Conservation (phyloP, 78 protist genomes). For the Pelomyxa schiedti region DNA sequence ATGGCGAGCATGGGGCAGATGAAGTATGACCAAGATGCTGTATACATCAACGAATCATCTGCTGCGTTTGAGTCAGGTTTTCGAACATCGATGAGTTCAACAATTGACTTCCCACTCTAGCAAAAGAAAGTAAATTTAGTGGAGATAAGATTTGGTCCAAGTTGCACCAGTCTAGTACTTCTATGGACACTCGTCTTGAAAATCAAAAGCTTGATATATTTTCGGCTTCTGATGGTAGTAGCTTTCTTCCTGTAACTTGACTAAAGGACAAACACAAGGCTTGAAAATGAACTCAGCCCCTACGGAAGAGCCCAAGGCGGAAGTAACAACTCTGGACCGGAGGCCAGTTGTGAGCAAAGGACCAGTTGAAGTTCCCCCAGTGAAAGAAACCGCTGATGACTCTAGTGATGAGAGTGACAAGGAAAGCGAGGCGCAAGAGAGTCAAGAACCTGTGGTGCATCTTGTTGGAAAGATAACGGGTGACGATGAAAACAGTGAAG, state of each 20-base stretch:
- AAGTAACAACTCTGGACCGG: too few species aligned
- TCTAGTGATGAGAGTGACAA: slow-evolving; percentile 11
- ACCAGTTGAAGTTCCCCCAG: not conserved
- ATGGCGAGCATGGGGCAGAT: slow-evolving; percentile 91
- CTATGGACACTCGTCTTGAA: not conserved
- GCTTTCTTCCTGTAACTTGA: not conserved
- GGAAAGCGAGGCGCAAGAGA: slow-evolving; percentile 20
- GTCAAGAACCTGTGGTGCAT: slow-evolving; percentile 13
- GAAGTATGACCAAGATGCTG: slow-evolving; percentile 90
- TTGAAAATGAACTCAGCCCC: too few species aligned
- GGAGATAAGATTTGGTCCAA: not conserved
- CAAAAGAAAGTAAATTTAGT: too few species aligned
- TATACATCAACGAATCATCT: slow-evolving; percentile 65
- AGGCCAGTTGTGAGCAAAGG: not conserved
- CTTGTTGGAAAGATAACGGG: slow-evolving; percentile 12
- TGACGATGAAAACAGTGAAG: slow-evolving; percentile 8
- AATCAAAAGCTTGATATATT: not conserved
- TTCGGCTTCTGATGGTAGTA: not conserved
- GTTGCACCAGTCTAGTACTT: not conserved
- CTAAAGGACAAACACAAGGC: too few species aligned
- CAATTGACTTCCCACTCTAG: too few species aligned
- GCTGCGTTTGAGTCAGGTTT: slow-evolving; percentile 1
- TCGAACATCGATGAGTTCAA: too few species aligned
- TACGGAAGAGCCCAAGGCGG: too few species aligned
- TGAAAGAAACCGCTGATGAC: not conserved